Percentiles rank a stretch among this genome's conserved stretches.
These are phyloP conservation scores for Corylus heterophylla DNA, from an alignment of 306 rosid genomes.

Conservation along the genomic window DNA sequence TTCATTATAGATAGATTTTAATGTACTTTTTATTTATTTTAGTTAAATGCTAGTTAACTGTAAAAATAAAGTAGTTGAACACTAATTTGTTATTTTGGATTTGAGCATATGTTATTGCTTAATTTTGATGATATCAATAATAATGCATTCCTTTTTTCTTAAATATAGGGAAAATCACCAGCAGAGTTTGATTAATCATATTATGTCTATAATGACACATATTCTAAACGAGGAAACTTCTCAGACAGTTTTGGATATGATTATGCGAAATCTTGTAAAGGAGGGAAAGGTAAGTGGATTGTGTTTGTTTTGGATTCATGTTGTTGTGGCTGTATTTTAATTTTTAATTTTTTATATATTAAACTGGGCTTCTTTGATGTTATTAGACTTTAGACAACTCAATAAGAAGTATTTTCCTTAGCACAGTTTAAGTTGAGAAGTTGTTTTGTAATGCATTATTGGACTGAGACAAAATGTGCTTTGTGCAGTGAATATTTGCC, in stretches of 20 bases:
- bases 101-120: constrained; percentile 11
- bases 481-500: not conserved
- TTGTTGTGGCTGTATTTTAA: not conserved
- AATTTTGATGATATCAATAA: constrained; percentile 18
- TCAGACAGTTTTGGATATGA: constrained; percentile 65
- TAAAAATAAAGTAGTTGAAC: not conserved
- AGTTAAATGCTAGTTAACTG: not conserved
- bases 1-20: not conserved
- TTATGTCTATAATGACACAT: constrained; percentile 62
- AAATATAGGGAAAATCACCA: constrained; percentile 64
- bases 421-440: not conserved
- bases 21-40: not conserved
- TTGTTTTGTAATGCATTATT: not conserved
- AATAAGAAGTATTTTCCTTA: not conserved
- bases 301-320: not conserved
- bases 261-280: constrained; percentile 71
- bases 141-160: constrained; percentile 18
- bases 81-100: not conserved
- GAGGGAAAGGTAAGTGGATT: constrained; percentile 54
- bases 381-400: constrained; percentile 1
- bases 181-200: constrained; percentile 55
- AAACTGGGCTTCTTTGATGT: constrained; percentile 13
- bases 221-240: constrained; percentile 67
- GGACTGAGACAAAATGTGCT: not conserved
- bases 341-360: not conserved